Conservation (phyloP, 2,329 filamentous ascomycete species). For the Mollisia scopiformis region DNA sequence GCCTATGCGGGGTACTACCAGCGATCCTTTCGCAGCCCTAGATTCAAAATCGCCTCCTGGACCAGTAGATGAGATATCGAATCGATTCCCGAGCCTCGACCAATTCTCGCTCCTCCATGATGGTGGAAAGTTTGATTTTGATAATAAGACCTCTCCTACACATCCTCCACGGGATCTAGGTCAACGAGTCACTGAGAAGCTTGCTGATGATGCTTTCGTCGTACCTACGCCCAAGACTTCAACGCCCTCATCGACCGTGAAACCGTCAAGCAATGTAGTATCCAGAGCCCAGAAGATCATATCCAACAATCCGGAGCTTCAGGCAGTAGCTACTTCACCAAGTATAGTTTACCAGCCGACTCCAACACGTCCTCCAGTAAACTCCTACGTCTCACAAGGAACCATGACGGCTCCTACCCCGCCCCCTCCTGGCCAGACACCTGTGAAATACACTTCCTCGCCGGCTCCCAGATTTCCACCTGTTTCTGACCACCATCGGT, state of each 20-base stretch:
- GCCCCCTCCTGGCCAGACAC: slow-evolving; percentile 33
- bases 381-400: slow-evolving; percentile 63
- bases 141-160: slow-evolving; percentile 55
- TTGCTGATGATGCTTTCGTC: slow-evolving; percentile 85
- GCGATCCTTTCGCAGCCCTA: slow-evolving; percentile 89
- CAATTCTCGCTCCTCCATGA: slow-evolving; percentile 92
- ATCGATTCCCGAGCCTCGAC: slow-evolving; percentile 86
- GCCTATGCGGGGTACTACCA: slow-evolving; percentile 68
- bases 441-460: slow-evolving; percentile 28
- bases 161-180: slow-evolving; percentile 57
- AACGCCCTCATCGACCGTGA: slow-evolving; percentile 14
- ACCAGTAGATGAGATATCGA: slow-evolving; percentile 77
- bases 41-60: slow-evolving; percentile 65
- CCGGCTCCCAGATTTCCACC: slow-evolving; percentile 31
- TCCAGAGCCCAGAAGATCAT: slow-evolving; percentile 68
- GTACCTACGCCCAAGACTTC: slow-evolving; percentile 21
- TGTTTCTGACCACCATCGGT: slow-evolving; percentile 47
- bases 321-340: slow-evolving; percentile 47
- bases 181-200: slow-evolving; percentile 71
- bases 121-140: slow-evolving; percentile 83
- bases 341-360: slow-evolving; percentile 34
- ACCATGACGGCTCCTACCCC: slow-evolving; percentile 75
- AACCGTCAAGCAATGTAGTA: slow-evolving; percentile 43
- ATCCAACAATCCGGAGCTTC: slow-evolving; percentile 62
- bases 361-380: slow-evolving; percentile 45